These are phyloP conservation scores for Plasmodium malariae DNA, from an alignment of 169 alveolate genomes.

Conservation along the genomic window DNA sequence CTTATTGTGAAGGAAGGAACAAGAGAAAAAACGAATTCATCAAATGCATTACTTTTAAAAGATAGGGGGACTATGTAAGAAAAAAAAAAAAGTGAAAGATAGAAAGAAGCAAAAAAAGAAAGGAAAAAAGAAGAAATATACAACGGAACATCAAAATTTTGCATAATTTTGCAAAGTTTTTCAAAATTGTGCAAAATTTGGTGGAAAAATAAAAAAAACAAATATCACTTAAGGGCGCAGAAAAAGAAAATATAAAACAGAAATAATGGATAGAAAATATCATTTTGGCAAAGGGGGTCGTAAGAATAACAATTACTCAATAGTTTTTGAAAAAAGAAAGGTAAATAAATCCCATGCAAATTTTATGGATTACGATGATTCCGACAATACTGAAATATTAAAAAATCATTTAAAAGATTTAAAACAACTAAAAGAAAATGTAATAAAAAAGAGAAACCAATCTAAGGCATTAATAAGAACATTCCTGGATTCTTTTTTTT, in stretches of 20 bases:
- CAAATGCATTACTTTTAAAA: too few species aligned
- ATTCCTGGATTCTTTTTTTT: constrained; percentile 10
- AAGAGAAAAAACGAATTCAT: too few species aligned
- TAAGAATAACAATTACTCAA: background rate
- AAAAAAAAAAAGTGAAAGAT: too few species aligned
- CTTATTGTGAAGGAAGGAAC: too few species aligned
- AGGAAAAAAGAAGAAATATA: too few species aligned
- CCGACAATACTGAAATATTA: constrained; percentile 22
- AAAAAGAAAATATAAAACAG: background rate
- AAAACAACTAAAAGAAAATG: constrained; percentile 41
- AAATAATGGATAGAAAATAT: background rate
- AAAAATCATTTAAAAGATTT: constrained; percentile 43
- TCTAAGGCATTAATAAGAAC: constrained; percentile 19
- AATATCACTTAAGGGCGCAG: background rate
- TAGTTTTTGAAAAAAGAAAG: background rate
- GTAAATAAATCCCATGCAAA: constrained; percentile 26
- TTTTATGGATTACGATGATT: constrained; percentile 36
- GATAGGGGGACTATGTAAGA: too few species aligned
- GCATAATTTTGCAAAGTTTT: too few species aligned
- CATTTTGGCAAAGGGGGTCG: background rate
- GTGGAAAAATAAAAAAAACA: background rate
- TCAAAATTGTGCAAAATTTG: too few species aligned
- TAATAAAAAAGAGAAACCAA: constrained; percentile 23
- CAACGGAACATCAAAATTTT: too few species aligned
- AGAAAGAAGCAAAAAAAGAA: too few species aligned